Evolutionary conservation across 1,139 yeast species (phyloP).

Genomic region (Pichia sp.): DNA sequence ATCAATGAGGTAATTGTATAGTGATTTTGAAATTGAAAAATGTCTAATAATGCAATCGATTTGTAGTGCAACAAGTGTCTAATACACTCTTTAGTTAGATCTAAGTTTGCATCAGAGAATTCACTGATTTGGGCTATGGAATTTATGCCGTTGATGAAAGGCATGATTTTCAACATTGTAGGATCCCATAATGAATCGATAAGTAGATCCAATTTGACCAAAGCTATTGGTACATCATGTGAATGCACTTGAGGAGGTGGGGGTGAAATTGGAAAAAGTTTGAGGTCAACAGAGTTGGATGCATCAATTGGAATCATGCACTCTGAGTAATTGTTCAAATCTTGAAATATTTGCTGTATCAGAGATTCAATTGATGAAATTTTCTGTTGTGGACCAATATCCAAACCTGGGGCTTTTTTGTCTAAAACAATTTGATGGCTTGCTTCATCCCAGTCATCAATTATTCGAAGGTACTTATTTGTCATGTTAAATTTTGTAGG

Average conservation of each 20-base stretch:
- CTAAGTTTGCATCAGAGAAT: conserved; percentile 75
- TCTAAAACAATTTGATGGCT: conserved; percentile 24
- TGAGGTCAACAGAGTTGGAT: conserved; percentile 87
- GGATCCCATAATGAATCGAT: conserved; percentile 97
- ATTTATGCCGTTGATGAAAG: conserved; percentile 83
- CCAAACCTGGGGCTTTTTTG: conserved; percentile 26
- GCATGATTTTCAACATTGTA: conserved; percentile 82
- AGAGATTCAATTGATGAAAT: conserved; percentile 69
- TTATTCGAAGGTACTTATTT: conserved; percentile 29
- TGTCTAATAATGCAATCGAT: conserved; percentile 76
- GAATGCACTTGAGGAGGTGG: conserved; percentile 75
- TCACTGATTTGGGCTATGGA: conserved; percentile 74
- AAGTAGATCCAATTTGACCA: conserved; percentile 64
- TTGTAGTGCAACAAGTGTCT: conserved; percentile 89
- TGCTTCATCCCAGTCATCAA: conserved; percentile 29
- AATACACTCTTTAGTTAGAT: conserved; percentile 77
- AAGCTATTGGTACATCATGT: conserved; percentile 82
- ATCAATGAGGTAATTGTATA: conserved; percentile 87
- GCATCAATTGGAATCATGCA: conserved; percentile 91
- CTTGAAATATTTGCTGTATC: conserved; percentile 86
- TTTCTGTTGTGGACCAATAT: conserved; percentile 35
- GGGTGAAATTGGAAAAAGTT: conserved; percentile 79
- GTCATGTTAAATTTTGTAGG: conserved; percentile 19
- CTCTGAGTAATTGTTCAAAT: conserved; percentile 89
- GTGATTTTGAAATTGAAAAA: conserved; percentile 82